Percentiles rank a stretch among this genome's conserved stretches.
Conservation (phyloP, 148 eudicot genomes). For the Simmondsia chinensis region DNA sequence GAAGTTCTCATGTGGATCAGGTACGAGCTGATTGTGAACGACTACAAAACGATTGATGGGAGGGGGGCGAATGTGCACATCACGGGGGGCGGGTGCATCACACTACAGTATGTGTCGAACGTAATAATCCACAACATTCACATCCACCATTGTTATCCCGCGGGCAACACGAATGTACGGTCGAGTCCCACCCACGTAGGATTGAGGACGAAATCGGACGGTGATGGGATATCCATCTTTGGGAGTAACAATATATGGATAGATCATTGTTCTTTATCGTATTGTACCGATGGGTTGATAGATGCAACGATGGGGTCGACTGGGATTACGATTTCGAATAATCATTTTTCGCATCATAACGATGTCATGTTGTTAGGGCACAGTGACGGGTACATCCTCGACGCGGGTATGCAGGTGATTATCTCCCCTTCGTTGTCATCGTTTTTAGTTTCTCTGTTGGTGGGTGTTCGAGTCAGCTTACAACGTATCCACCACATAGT, state of each 20-base stretch:
- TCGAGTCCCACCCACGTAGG: constrained; percentile 45
- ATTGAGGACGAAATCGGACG: constrained; percentile 29
- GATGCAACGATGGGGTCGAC: constrained; percentile 46
- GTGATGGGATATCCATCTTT: constrained; percentile 42
- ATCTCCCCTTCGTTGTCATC: not conserved
- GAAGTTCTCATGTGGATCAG: no score
- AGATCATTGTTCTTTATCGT: constrained; percentile 34
- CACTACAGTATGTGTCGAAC: constrained; percentile 43
- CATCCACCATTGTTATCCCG: constrained; percentile 34
- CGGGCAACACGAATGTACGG: constrained; percentile 29
- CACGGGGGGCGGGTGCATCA: constrained; percentile 66
- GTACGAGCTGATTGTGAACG: constrained; percentile 39
- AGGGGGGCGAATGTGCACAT: constrained; percentile 42
- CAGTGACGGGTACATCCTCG: constrained; percentile 30
- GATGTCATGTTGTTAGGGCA: constrained; percentile 51
- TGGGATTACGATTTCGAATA: constrained; percentile 40
- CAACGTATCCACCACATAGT: no score
- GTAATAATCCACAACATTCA: constrained; percentile 50
- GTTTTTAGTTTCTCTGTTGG: not conserved
- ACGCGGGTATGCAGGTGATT: constrained; percentile 47
- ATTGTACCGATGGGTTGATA: constrained; percentile 41
- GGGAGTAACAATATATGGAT: constrained; percentile 34
- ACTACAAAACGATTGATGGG: constrained; percentile 51
- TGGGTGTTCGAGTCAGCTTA: no score
- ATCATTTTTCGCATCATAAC: constrained; percentile 34